Evolutionary conservation across 371 early-diverging fungal genomes (phyloP), one percentile per base, ranked within the genome.

Genomic region (Apophysomyces elegans): DNA sequence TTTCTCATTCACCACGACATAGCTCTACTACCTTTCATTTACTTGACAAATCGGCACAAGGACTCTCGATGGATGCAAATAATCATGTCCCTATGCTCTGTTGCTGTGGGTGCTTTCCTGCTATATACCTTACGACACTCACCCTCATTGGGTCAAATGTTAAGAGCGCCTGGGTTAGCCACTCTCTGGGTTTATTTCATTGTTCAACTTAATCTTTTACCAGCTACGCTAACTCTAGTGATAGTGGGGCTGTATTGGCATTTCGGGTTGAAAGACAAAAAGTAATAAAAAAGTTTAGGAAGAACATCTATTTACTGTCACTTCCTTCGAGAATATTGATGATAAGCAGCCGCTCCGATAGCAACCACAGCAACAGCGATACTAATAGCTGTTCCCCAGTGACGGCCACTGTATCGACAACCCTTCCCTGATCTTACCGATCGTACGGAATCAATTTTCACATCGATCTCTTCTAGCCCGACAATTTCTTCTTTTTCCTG

Each of bases 101-200:
- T 68, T 0, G 7, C 80, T 1, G 74, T 77, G 11, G 88, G 88
- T 16, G 75, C 85, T 16, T 82, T 85, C 66, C 71, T 87, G 18
- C 58, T 87, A 65, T 86, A 81, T 54, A 87, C 86, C 1, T 67
- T 86, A 62, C 76, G 66, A 58, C 75, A 81, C 37, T 80, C 88
- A 5, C 86, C 88, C n/a, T 86, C 88, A 1, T 59, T 86, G 58
- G 88, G 88, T 1, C 85, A 85, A 68, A 87, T 87, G 88, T 66
- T 81, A 63, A 81, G 88, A 35, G 83, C 88, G 16, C 88, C 88
- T 7, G 88, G 88, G 4, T 67, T 87, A 35, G 85, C 86, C 32
- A 87, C 88, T 4, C 74, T 86, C 6, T 83, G 86, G 70, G 81
- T 87, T 14, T 87, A 87, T 58, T 84, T 86, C 38, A 78, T 86